Percentiles rank a stretch among this genome's conserved stretches.
Evolutionary conservation across 2,329 filamentous ascomycete species (phyloP).

Genomic region (Penicillium hordei): DNA sequence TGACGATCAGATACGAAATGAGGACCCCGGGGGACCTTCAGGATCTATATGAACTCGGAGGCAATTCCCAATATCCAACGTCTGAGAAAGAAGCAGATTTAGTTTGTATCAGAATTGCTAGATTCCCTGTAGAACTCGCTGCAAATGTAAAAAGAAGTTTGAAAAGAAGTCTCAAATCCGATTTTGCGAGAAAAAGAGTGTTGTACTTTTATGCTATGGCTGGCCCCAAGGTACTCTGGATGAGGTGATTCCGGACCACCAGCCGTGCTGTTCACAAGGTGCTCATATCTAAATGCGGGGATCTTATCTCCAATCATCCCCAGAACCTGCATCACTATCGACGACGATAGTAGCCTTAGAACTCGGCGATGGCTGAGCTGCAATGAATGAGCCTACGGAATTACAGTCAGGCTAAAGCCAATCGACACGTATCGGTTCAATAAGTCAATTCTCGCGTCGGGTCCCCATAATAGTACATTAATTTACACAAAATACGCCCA

Average conservation of each 20-base stretch:
- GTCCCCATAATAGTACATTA: not conserved
- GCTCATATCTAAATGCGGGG: conserved; percentile 1
- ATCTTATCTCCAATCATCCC: not conserved
- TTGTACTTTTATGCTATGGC: not conserved
- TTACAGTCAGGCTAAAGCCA: not conserved
- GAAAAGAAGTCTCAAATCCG: not conserved
- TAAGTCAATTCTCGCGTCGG: not conserved
- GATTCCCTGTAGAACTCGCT: not conserved
- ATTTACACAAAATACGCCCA: not conserved
- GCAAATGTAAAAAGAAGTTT: not conserved
- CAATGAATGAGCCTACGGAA: not conserved
- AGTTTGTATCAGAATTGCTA: not conserved
- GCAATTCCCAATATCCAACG: not conserved
- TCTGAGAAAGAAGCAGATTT: not conserved
- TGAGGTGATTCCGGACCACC: conserved; percentile 2
- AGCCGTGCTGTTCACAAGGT: conserved; percentile 2
- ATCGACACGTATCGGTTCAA: not conserved
- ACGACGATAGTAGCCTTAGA: not conserved
- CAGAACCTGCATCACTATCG: not conserved
- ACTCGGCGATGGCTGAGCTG: not conserved
- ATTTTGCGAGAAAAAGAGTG: not conserved
- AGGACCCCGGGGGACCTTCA: conserved; percentile 6
- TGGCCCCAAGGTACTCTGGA: conserved; percentile 8
- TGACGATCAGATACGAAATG: conserved; percentile 9
- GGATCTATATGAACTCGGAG: not conserved